phyloP scores from a whole-genome alignment of 768 basidiomycete species.

The Lactifluus piperatus region DNA sequence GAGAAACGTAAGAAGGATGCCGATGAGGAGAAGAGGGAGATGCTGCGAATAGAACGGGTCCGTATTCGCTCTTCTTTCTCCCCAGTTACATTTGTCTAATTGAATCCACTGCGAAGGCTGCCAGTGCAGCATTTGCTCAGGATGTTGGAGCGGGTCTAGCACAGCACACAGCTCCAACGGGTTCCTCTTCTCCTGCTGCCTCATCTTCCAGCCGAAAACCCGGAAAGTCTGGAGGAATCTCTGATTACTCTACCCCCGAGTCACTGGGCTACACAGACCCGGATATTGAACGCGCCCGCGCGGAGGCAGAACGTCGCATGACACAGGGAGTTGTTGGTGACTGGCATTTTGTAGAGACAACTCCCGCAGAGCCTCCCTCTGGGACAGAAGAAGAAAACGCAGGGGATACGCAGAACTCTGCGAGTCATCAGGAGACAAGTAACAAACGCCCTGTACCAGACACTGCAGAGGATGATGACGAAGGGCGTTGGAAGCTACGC shows the following conservation, averaged over 20 bases:
- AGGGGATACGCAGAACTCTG: slow-evolving; percentile 21
- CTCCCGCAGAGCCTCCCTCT: slow-evolving; percentile 23
- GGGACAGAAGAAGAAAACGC: slow-evolving; percentile 9
- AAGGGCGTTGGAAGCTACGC: slow-evolving; percentile 53
- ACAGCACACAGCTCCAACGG: slow-evolving; percentile 22
- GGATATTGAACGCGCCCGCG: slow-evolving; percentile 55
- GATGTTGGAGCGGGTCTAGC: slow-evolving; percentile 65
- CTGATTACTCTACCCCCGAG: slow-evolving; percentile 84
- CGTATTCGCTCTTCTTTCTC: slow-evolving; percentile 16
- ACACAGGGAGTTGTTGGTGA: slow-evolving; percentile 66
- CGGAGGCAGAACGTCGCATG: slow-evolving; percentile 48
- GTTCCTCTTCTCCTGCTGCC: slow-evolving; percentile 19
- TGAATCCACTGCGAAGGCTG: slow-evolving; percentile 42
- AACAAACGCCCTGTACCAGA: slow-evolving; percentile 26
- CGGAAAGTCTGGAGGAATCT: slow-evolving; percentile 56
- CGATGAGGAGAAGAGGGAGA: slow-evolving; percentile 82
- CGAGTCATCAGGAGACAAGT: slow-evolving; percentile 1
- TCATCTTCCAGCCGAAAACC: slow-evolving; percentile 16
- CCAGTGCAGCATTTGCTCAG: slow-evolving; percentile 68
- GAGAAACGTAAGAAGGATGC: slow-evolving; percentile 79
- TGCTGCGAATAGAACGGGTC: slow-evolving; percentile 79
- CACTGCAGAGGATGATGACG: slow-evolving; percentile 40
- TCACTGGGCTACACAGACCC: slow-evolving; percentile 76
- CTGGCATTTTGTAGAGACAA: slow-evolving; percentile 56
- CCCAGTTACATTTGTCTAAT: background rate